Conservation (phyloP, 108 stramenopile species). For the Skeletonema grethae region DNA sequence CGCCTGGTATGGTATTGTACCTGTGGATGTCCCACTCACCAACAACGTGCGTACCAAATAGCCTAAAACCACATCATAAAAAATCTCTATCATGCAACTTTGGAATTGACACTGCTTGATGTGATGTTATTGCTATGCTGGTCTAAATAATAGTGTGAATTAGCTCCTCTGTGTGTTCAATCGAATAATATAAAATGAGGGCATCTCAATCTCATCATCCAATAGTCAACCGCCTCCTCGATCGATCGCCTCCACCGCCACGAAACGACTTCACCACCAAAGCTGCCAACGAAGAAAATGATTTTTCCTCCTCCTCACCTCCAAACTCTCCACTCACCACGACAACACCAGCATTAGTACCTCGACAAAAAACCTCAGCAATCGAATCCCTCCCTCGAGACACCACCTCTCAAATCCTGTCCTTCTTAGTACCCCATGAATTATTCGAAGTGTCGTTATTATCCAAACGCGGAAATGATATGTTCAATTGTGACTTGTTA, state of each 20-base stretch:
- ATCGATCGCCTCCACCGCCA: neutral
- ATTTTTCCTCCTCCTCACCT: neutral
- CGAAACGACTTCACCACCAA: neutral
- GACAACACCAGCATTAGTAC: neutral
- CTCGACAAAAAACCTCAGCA: neutral
- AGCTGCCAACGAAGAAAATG: neutral
- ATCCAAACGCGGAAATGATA: slow-evolving; percentile 9
- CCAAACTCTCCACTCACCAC: neutral
- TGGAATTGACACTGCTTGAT: no score
- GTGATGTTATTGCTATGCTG: no score
- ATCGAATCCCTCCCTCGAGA: slow-evolving; percentile 15
- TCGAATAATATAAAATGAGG: neutral
- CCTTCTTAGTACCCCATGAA: slow-evolving; percentile 15
- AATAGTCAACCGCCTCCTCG: neutral
- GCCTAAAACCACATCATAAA: no score
- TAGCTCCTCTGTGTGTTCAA: no score
- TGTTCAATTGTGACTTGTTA: slow-evolving; percentile 25
- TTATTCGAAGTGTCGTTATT: slow-evolving; percentile 7
- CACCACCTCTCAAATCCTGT: slow-evolving; percentile 14
- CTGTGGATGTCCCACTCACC: no score
- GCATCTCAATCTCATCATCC: neutral
- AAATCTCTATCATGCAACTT: no score
- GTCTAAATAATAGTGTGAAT: no score
- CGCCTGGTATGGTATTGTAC: no score
- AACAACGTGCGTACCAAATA: no score